These are phyloP conservation scores for Speleostelium caveatum DNA, from an alignment of 78 protist genomes.

Conservation along the genomic window DNA sequence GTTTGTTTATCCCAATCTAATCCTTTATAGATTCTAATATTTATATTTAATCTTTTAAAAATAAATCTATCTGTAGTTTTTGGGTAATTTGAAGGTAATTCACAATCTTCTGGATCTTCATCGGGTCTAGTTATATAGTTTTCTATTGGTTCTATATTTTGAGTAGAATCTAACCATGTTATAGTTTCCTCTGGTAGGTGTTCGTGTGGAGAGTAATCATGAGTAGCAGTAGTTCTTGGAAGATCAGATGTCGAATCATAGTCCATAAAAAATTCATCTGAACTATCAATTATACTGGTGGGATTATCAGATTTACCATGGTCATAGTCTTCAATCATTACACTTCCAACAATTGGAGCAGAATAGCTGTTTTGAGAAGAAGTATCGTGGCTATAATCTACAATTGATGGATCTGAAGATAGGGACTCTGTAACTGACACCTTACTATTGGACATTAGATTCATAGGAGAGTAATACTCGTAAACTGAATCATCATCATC, in stretches of 20 bases:
- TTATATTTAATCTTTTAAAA: conserved; percentile 48
- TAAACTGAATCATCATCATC: conserved; percentile 43
- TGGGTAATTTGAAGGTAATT: conserved; percentile 53
- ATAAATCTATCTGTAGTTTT: conserved; percentile 5
- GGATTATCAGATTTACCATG: conserved; percentile 33
- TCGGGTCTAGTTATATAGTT: conserved; percentile 66
- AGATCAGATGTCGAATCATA: background rate
- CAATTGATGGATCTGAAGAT: background rate
- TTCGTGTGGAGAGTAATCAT: background rate
- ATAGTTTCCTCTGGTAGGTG: background rate
- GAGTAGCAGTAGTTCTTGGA: background rate
- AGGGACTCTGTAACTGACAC: conserved; percentile 34
- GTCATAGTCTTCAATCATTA: conserved; percentile 77
- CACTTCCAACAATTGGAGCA: conserved; percentile 42
- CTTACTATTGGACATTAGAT: conserved; percentile 24
- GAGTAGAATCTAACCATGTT: conserved; percentile 38
- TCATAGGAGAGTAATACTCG: conserved; percentile 70
- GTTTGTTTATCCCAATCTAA: conserved; percentile 42
- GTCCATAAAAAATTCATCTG: conserved; percentile 31
- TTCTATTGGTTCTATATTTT: conserved; percentile 51
- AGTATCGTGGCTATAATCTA: conserved; percentile 11
- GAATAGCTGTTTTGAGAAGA: conserved; percentile 28
- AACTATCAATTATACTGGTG: background rate
- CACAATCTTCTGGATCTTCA: conserved; percentile 68
- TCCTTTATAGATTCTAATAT: conserved; percentile 52